Conservation (phyloP, 352 stramenopile species). For the Phytophthora megakarya region DNA sequence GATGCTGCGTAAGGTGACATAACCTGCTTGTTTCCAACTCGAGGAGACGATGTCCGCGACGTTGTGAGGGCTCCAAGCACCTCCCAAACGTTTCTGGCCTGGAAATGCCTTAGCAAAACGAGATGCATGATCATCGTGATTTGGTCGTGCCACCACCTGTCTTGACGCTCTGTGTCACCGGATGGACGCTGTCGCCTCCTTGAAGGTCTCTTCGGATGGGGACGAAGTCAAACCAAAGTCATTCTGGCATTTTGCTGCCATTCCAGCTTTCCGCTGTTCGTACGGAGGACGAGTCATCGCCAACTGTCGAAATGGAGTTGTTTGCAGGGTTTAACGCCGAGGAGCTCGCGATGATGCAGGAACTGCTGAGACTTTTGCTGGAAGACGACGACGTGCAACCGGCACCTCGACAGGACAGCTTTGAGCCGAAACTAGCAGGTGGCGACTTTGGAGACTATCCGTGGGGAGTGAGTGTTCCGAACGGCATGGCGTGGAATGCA, state of each 20-base stretch:
- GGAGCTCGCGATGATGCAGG: slow-evolving; percentile 49
- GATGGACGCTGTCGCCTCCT: slow-evolving; percentile 28
- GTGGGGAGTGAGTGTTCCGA: slow-evolving; percentile 14
- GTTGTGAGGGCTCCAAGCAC: slow-evolving; percentile 25
- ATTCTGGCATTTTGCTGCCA: slow-evolving; percentile 8
- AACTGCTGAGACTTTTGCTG: slow-evolving; percentile 37
- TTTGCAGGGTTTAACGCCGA: slow-evolving; percentile 48
- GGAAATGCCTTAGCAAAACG: slow-evolving; percentile 21
- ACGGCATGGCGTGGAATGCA: slow-evolving; percentile 28
- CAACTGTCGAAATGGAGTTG: slow-evolving; percentile 38
- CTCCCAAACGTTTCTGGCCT: slow-evolving; percentile 7
- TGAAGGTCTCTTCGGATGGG: slow-evolving; percentile 30
- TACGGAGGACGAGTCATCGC: slow-evolving; percentile 28
- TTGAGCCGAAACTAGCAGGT: slow-evolving; percentile 17
- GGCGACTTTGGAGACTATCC: slow-evolving; percentile 18
- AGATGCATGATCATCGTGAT: slow-evolving; percentile 26
- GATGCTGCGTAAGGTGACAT: slow-evolving; percentile 24
- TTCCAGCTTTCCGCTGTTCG: slow-evolving; percentile 37
- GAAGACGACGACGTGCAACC: slow-evolving; percentile 41
- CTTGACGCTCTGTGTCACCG: slow-evolving; percentile 27
- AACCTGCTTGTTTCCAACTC: slow-evolving; percentile 25
- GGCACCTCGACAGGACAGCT: slow-evolving; percentile 28
- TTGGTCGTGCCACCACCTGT: slow-evolving; percentile 30
- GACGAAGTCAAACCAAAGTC: not conserved
- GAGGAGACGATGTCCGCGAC: slow-evolving; percentile 29